A percentile compares a stretch with the other conserved stretches of the same genome.
Evolutionary conservation across 106 monocot genomes (phyloP).

Genomic region (Allium fistulosum): DNA sequence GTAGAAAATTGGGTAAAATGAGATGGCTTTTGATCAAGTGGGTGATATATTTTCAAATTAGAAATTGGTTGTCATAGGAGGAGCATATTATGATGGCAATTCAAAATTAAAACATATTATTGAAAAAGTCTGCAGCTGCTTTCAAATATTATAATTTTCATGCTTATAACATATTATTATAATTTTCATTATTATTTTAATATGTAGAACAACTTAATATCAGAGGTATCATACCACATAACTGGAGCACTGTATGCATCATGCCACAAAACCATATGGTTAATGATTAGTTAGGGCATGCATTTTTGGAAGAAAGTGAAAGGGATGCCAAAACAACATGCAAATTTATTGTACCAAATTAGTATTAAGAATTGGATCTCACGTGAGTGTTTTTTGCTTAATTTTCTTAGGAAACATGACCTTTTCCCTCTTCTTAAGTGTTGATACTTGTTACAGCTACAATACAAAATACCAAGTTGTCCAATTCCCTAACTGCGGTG

Average conservation of each 20-base stretch:
- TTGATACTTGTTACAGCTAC: neutral
- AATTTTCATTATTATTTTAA: too few relatives aligned
- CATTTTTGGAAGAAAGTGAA: constrained; percentile 1
- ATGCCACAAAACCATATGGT: neutral
- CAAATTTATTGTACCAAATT: neutral
- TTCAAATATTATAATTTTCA: too few relatives aligned
- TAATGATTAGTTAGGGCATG: neutral
- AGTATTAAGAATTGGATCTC: constrained; percentile 18
- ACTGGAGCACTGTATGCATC: neutral
- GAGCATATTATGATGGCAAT: too few relatives aligned
- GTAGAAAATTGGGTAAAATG: too few relatives aligned
- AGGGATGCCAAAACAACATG: neutral
- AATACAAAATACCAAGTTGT: neutral
- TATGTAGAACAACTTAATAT: too few relatives aligned
- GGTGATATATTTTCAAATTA: too few relatives aligned
- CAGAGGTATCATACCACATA: neutral
- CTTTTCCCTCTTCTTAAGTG: neutral
- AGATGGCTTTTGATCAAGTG: too few relatives aligned
- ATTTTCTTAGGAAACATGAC: neutral
- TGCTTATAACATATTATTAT: too few relatives aligned
- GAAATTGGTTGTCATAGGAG: too few relatives aligned
- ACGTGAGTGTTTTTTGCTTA: constrained; percentile 5
- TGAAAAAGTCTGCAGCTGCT: too few relatives aligned
- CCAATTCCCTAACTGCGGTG: neutral
- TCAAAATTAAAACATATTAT: too few relatives aligned